phyloP scores from a whole-genome alignment of 805 yeast genomes.

The Danielia oregonensis region DNA sequence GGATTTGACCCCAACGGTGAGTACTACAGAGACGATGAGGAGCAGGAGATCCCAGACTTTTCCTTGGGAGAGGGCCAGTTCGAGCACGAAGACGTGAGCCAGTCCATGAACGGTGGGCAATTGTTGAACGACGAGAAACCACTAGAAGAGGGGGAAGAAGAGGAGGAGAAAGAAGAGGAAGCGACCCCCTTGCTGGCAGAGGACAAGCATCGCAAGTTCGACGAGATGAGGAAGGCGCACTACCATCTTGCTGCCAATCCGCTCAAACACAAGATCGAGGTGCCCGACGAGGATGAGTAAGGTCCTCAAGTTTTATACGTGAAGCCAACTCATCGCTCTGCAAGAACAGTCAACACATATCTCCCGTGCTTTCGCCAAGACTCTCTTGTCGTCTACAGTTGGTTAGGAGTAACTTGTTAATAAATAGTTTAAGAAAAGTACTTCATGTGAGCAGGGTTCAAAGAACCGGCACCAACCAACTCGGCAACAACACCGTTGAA shows the following conservation, averaged over 20 bases:
- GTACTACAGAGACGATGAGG: slow-evolving; percentile 65
- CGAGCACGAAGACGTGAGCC: slow-evolving; percentile 27
- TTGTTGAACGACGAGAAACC: slow-evolving; percentile 23
- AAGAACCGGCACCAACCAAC: slow-evolving; percentile 50
- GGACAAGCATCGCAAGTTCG: slow-evolving; percentile 65
- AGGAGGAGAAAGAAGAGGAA: slow-evolving; percentile 37
- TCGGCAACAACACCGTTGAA: slow-evolving; percentile 53
- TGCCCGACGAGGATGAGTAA: slow-evolving; percentile 1
- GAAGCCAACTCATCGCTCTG: no score
- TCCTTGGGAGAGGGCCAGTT: slow-evolving; percentile 56
- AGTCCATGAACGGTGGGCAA: slow-evolving; percentile 40
- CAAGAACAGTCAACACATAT: no score
- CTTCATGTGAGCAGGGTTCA: slow-evolving; percentile 50
- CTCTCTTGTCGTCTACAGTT: no score
- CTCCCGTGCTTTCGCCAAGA: no score
- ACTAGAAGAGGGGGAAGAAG: slow-evolving; percentile 27
- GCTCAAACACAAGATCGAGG: slow-evolving; percentile 30
- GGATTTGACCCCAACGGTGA: slow-evolving; percentile 82
- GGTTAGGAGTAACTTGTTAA: no score
- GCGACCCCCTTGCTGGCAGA: slow-evolving; percentile 44
- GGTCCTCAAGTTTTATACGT: no score
- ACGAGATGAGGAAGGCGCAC: slow-evolving; percentile 75
- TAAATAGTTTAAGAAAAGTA: slow-evolving; percentile 42
- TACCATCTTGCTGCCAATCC: slow-evolving; percentile 58
- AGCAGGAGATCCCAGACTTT: slow-evolving; percentile 45